Conservation (phyloP, 208 protist genomes). For the Porcisia deanei region DNA sequence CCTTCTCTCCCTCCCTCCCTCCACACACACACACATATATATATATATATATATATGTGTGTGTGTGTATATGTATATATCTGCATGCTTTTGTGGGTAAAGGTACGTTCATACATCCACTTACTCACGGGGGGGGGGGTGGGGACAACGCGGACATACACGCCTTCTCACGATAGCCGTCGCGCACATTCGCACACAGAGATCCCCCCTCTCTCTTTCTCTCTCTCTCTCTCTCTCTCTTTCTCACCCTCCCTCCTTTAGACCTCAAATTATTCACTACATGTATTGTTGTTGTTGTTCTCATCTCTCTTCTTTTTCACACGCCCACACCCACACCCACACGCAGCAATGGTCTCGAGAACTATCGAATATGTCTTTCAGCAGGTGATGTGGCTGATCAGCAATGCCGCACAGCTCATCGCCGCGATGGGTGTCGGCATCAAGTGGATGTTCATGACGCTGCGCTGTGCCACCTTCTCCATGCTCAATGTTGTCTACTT, state of each 20-base stretch:
- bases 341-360: constrained; percentile 11
- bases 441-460: constrained; percentile 76
- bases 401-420: constrained; percentile 49
- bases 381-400: constrained; percentile 71
- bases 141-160: no score
- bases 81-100: no score
- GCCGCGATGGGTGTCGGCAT: constrained; percentile 78
- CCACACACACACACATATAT: neutral
- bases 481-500: constrained; percentile 63
- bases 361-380: constrained; percentile 54
- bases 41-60: no score
- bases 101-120: no score
- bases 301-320: neutral
- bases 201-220: no score
- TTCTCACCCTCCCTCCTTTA: no score
- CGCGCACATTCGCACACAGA: no score
- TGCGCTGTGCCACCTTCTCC: constrained; percentile 62
- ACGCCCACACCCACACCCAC: neutral
- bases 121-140: no score
- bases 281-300: neutral
- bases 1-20: neutral
- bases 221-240: no score
- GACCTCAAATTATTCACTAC: no score
- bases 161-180: no score
- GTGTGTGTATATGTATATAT: no score